These are phyloP conservation scores for Phtheirospermum japonicum DNA, from an alignment of 257 asterid genomes.

Conservation along the genomic window DNA sequence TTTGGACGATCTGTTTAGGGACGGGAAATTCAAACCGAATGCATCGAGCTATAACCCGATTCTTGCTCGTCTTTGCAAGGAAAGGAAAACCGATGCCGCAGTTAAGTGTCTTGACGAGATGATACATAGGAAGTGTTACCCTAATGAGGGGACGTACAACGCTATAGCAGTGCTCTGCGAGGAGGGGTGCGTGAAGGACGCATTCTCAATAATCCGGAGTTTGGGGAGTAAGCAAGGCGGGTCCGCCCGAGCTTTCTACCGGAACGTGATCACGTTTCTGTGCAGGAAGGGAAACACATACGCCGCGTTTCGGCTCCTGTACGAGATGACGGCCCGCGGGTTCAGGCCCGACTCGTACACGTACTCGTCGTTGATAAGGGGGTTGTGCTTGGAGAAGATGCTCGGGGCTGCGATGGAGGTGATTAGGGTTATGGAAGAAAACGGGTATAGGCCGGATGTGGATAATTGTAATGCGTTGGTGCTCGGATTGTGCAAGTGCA, in stretches of 20 bases:
- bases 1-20: slow-evolving; percentile 58
- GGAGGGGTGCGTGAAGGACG: slow-evolving; percentile 68
- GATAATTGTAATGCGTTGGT: slow-evolving; percentile 71
- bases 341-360: slow-evolving; percentile 74
- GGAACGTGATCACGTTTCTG: slow-evolving; percentile 53
- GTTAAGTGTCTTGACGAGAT: slow-evolving; percentile 58
- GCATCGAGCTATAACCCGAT: slow-evolving; percentile 84
- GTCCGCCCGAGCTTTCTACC: slow-evolving; percentile 54
- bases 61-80: slow-evolving; percentile 58
- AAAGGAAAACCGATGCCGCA: slow-evolving; percentile 55
- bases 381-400: slow-evolving; percentile 81
- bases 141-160: slow-evolving; percentile 77
- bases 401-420: slow-evolving; percentile 60
- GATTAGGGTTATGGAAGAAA: slow-evolving; percentile 56
- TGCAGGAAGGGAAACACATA: slow-evolving; percentile 76
- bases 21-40: slow-evolving; percentile 54
- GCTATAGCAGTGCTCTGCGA: slow-evolving; percentile 71
- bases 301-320: slow-evolving; percentile 63
- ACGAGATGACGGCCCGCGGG: slow-evolving; percentile 55
- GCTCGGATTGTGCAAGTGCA: slow-evolving; percentile 77
- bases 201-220: slow-evolving; percentile 59
- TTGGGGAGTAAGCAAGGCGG: slow-evolving; percentile 49
- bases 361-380: slow-evolving; percentile 74
- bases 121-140: slow-evolving; percentile 48
- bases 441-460: slow-evolving; percentile 50